Percentiles rank a stretch among this genome's conserved stretches.
Conservation (phyloP, 78 protist genomes). For the Cavenderia fasciculata region DNA sequence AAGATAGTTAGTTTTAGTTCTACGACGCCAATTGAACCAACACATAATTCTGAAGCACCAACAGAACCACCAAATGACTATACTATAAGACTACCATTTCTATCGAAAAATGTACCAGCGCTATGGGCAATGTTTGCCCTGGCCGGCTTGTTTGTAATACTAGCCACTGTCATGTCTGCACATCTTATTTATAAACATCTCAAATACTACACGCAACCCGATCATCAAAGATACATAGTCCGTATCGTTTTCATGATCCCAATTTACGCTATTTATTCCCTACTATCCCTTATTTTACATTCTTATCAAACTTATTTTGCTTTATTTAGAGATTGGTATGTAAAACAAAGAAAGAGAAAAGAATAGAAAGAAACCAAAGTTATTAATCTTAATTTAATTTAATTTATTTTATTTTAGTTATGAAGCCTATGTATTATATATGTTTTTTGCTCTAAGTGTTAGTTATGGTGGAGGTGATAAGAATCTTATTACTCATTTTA, state of each 20-base stretch:
- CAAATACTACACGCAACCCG: conserved; percentile 13
- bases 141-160: conserved; percentile 51
- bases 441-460: conserved; percentile 36
- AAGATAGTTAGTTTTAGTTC: too few species aligned
- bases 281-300: neutral
- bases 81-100: too few species aligned
- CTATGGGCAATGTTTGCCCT: conserved; percentile 60
- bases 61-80: too few species aligned
- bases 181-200: conserved; percentile 40
- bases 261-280: conserved; percentile 29
- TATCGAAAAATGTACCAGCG: conserved; percentile 34
- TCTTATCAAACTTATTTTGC: conserved; percentile 22
- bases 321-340: conserved; percentile 59
- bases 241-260: conserved; percentile 53
- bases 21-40: too few species aligned
- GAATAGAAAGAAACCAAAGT: neutral
- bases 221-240: conserved; percentile 23
- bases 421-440: conserved; percentile 62
- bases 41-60: too few species aligned
- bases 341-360: neutral
- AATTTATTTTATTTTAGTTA: neutral
- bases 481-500: conserved; percentile 48
- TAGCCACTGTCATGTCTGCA: conserved; percentile 41
- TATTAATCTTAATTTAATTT: neutral
- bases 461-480: conserved; percentile 67